Evolutionary conservation across 805 yeast species (phyloP).

Genomic region (Wickerhamiella allomyrinae): DNA sequence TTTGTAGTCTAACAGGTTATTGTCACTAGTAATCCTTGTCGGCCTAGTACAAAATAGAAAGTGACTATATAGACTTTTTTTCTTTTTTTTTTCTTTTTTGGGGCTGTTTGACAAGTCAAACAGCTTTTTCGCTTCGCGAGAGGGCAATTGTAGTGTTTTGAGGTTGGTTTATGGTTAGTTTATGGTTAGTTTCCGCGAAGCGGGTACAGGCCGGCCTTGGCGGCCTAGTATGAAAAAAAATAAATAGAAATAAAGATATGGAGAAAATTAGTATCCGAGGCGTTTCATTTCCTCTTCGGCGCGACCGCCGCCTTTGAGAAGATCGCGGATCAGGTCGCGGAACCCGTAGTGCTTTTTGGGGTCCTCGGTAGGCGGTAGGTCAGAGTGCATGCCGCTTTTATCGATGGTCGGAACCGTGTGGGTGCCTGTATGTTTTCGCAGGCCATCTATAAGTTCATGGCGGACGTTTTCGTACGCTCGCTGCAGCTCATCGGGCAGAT

Average conservation of each 20-base stretch:
- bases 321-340: slow-evolving; percentile 16
- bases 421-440: slow-evolving; percentile 8
- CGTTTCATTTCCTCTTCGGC: not conserved
- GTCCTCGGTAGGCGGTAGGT: slow-evolving; percentile 15
- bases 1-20: no score
- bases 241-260: not conserved
- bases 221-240: no score
- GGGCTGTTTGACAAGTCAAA: no score
- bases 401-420: slow-evolving; percentile 8
- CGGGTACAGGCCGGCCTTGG: no score
- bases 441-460: slow-evolving; percentile 10
- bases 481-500: slow-evolving; percentile 31
- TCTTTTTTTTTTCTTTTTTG: no score
- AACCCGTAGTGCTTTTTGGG: slow-evolving; percentile 22
- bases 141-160: no score
- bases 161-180: no score
- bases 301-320: slow-evolving; percentile 4
- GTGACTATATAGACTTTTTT: no score
- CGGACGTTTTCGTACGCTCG: slow-evolving; percentile 27
- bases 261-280: not conserved
- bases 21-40: no score
- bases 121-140: no score
- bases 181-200: no score
- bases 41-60: no score
- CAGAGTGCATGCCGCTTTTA: slow-evolving; percentile 7